Conservation (phyloP, 1,284 basidiomycete genomes). For the Boletus subluridellus region DNA sequence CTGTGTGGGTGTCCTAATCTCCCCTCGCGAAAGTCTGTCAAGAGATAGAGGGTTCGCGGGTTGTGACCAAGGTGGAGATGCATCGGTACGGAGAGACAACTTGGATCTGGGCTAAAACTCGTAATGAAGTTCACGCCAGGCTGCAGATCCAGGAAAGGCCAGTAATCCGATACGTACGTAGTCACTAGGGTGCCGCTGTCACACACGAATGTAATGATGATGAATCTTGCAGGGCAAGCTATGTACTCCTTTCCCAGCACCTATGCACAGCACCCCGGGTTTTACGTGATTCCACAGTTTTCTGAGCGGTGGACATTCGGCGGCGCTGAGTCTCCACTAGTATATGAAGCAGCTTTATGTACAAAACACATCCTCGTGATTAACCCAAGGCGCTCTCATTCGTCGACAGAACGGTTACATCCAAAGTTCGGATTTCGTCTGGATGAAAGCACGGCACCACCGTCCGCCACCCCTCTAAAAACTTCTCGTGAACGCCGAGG, state of each 20-base stretch:
- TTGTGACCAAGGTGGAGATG: slow-evolving; percentile 65
- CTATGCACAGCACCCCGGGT: background rate
- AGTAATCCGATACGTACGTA: background rate
- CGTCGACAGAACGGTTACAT: slow-evolving; percentile 7
- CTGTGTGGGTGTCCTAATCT: slow-evolving; percentile 53
- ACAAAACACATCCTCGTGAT: slow-evolving; percentile 2
- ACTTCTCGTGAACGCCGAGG: slow-evolving; percentile 18
- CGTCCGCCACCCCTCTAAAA: slow-evolving; percentile 2
- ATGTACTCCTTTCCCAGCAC: background rate
- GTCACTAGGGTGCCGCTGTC: background rate
- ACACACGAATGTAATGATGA: slow-evolving; percentile 1
- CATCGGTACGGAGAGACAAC: slow-evolving; percentile 40
- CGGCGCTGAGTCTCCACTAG: background rate
- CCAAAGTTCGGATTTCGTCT: slow-evolving; percentile 17
- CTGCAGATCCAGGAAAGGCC: background rate
- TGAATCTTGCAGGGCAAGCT: background rate
- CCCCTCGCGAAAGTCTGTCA: slow-evolving; percentile 66
- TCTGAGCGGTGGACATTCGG: background rate
- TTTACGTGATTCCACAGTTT: background rate
- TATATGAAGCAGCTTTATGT: slow-evolving; percentile 3
- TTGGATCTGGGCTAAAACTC: background rate
- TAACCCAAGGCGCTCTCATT: slow-evolving; percentile 13
- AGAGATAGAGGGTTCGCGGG: slow-evolving; percentile 68
- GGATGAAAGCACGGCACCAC: slow-evolving; percentile 11
- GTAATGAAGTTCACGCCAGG: background rate